phyloP scores from a whole-genome alignment of 768 basidiomycete species.

The Lactifluus echinatus region DNA sequence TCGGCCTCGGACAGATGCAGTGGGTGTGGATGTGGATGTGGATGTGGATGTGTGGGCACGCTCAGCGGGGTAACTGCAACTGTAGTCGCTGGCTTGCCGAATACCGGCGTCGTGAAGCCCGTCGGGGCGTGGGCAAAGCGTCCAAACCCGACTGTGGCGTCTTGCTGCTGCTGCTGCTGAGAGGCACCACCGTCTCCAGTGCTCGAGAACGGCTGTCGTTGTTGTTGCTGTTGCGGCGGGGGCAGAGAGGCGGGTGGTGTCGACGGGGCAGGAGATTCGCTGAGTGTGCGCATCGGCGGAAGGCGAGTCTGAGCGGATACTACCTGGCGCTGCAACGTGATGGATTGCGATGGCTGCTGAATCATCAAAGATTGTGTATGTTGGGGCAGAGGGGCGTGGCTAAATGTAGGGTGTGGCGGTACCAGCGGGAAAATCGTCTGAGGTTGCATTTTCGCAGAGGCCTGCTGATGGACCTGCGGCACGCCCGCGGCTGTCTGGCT shows the following conservation, averaged over 20 bases:
- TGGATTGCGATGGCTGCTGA: neutral
- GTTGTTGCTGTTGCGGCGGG: too few relatives aligned
- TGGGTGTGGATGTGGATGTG: too few relatives aligned
- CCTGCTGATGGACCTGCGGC: neutral
- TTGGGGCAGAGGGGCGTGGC: neutral
- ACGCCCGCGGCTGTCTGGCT: neutral
- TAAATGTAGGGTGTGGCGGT: neutral
- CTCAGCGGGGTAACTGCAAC: neutral
- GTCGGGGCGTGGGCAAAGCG: neutral
- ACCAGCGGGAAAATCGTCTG: neutral
- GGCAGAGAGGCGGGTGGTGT: neutral
- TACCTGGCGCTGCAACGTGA: neutral
- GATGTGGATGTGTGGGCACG: neutral
- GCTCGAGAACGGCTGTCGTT: neutral
- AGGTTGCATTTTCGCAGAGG: neutral
- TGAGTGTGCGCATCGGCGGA: constrained; percentile 15
- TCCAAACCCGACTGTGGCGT: neutral
- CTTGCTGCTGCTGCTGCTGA: neutral
- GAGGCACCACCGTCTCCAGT: neutral
- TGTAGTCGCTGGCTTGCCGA: constrained; percentile 3
- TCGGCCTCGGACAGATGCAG: neutral
- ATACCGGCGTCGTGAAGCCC: neutral
- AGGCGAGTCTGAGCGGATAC: neutral
- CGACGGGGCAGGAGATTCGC: neutral
- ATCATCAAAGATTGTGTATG: neutral